Conservation (phyloP, 139 green algal genomes). For the Gonium pectorale region DNA sequence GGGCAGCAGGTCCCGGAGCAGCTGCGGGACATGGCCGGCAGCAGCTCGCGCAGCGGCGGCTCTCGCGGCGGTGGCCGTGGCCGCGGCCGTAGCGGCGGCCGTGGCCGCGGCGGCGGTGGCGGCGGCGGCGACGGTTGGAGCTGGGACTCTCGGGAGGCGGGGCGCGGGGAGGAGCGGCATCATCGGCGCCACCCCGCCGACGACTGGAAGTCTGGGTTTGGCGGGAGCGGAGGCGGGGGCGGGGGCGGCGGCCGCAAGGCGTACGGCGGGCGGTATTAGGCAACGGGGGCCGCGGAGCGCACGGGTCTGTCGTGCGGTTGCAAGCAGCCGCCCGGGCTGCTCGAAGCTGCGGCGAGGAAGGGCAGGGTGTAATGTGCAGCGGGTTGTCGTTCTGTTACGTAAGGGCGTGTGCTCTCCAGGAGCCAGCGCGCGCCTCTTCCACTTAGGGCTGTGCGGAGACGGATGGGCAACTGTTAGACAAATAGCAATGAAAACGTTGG, state of each 20-base stretch:
- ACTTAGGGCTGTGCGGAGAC: no score
- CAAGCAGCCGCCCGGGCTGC: no score
- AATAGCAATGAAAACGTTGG: no score
- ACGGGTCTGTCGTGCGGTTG: no score
- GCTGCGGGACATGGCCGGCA: slow-evolving; percentile 73
- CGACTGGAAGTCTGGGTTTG: not conserved
- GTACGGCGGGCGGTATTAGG: no score
- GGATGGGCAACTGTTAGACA: no score
- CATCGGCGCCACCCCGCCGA: slow-evolving; percentile 20
- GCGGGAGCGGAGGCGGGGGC: not conserved
- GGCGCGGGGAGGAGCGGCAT: not conserved
- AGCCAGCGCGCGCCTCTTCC: no score
- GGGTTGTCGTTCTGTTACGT: no score
- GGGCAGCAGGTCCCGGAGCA: slow-evolving; percentile 65
- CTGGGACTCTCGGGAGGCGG: not conserved
- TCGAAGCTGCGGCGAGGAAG: no score
- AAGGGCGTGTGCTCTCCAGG: no score
- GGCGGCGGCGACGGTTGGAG: slow-evolving; percentile 10
- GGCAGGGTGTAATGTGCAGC: no score
- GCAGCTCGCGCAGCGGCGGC: not conserved
- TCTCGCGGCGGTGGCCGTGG: slow-evolving; percentile 9
- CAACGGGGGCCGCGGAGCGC: no score
- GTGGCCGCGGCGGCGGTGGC: slow-evolving; percentile 32
- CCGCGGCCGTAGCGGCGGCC: slow-evolving; percentile 12
- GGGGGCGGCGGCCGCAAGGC: not conserved